A percentile compares a stretch with the other conserved stretches of the same genome.
These are phyloP conservation scores for Venturia pyrina DNA, from an alignment of 2,329 filamentous ascomycete genomes.

Conservation along the genomic window DNA sequence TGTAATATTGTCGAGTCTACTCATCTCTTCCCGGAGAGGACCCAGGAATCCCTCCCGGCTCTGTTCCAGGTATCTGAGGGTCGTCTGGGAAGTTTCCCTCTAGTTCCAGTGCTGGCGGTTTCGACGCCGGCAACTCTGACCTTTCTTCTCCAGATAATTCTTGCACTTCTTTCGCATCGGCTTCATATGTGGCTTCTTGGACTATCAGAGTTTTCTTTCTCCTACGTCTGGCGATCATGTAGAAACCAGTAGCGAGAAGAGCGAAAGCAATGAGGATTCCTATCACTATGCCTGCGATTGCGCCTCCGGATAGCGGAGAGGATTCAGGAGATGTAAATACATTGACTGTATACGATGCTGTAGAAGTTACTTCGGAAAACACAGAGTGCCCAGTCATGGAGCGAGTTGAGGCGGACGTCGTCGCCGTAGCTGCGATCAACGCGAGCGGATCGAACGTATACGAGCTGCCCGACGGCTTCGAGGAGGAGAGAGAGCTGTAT, in stretches of 20 bases:
- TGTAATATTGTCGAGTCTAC: too few relatives aligned
- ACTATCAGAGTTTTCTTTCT: background rate
- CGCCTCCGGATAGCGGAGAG: background rate
- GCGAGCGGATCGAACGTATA: background rate
- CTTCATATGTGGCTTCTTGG: background rate
- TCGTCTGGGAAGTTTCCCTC: background rate
- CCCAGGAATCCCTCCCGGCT: background rate
- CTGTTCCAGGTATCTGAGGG: background rate
- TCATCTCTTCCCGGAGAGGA: background rate
- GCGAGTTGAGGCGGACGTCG: background rate
- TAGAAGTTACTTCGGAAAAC: background rate
- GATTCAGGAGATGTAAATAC: background rate
- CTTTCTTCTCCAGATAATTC: background rate
- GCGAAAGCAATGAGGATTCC: background rate
- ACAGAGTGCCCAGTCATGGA: background rate
- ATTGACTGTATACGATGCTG: background rate
- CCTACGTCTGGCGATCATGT: background rate
- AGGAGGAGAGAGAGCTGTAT: background rate
- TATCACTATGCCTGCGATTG: background rate
- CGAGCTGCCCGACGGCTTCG: background rate
- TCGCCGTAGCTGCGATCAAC: background rate
- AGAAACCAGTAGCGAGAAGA: background rate
- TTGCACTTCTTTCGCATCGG: background rate
- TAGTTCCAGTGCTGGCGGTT: background rate
- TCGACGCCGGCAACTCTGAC: background rate